Conservation (phyloP, 75 land plant genomes). For the Chamaecyparis obtusa region DNA sequence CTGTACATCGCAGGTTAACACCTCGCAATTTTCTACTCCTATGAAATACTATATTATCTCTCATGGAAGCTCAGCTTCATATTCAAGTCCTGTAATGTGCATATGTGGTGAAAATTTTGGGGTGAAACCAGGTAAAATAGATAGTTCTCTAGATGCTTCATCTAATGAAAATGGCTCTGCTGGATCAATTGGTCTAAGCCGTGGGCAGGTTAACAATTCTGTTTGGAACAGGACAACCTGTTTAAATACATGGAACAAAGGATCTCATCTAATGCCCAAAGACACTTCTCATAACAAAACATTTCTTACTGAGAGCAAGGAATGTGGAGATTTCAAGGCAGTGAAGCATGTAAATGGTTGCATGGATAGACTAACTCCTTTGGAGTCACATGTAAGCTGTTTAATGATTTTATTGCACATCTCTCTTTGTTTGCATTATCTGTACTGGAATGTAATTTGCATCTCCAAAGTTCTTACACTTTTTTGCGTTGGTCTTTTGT, state of each 20-base stretch:
- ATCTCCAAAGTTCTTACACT: neutral
- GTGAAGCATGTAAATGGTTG: neutral
- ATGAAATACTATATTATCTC: neutral
- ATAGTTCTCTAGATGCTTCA: neutral
- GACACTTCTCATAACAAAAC: neutral
- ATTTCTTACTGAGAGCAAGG: neutral
- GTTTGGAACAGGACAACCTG: constrained; percentile 35
- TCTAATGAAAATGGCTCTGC: neutral
- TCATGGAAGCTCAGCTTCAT: constrained; percentile 3
- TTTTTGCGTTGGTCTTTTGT: neutral
- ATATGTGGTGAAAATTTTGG: constrained; percentile 6
- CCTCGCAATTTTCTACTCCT: constrained; percentile 3
- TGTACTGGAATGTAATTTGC: neutral
- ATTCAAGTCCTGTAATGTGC: neutral
- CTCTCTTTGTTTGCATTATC: neutral
- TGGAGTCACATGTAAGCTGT: constrained; percentile 1
- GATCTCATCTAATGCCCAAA: neutral
- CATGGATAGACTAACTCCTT: neutral
- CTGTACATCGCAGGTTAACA: neutral
- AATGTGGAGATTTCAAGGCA: neutral
- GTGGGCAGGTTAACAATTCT: constrained; percentile 12
- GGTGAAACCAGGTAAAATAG: constrained; percentile 17
- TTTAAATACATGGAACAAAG: constrained; percentile 30
- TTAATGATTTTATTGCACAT: neutral
- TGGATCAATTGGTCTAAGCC: constrained; percentile 8